Evolutionary conservation across 2,329 filamentous ascomycete genomes (phyloP).

Genomic region (Fusarium mangiferae): DNA sequence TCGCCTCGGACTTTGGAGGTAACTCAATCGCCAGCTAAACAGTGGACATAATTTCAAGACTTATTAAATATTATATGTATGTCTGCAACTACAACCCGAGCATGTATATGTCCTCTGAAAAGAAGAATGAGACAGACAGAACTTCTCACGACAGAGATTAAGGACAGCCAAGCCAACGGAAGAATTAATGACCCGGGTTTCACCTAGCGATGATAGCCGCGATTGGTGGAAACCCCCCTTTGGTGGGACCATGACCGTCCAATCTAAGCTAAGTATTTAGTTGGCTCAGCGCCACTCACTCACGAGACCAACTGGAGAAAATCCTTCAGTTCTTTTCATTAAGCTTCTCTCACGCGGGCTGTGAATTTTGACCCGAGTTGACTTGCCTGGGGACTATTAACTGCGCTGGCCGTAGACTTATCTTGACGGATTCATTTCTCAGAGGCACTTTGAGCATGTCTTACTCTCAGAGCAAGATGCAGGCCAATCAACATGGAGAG

Average conservation of each 20-base stretch:
- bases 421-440: fast-evolving
- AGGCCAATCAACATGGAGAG: not conserved
- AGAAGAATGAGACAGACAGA: fast-evolving
- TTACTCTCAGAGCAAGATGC: constrained; percentile 1
- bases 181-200: constrained; percentile 5
- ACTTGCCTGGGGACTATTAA: fast-evolving
- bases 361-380: fast-evolving
- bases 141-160: not conserved
- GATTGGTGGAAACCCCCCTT: constrained; percentile 19
- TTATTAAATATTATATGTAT: fast-evolving
- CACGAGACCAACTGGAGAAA: not conserved
- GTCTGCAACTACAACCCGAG: fast-evolving
- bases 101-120: not conserved
- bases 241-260: not conserved
- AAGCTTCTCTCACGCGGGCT: not conserved
- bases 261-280: constrained; percentile 7
- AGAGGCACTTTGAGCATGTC: not conserved
- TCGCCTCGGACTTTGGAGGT: no score
- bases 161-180: not conserved
- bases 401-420: not conserved
- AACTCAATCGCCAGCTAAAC: not conserved
- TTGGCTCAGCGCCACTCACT: not conserved
- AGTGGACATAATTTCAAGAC: no score
- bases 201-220: not conserved
- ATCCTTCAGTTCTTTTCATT: not conserved